A percentile compares a stretch with the other conserved stretches of the same genome.
phyloP scores from a whole-genome alignment of 2,329 filamentous ascomycete genomes.

The Helminthosporium solani region DNA sequence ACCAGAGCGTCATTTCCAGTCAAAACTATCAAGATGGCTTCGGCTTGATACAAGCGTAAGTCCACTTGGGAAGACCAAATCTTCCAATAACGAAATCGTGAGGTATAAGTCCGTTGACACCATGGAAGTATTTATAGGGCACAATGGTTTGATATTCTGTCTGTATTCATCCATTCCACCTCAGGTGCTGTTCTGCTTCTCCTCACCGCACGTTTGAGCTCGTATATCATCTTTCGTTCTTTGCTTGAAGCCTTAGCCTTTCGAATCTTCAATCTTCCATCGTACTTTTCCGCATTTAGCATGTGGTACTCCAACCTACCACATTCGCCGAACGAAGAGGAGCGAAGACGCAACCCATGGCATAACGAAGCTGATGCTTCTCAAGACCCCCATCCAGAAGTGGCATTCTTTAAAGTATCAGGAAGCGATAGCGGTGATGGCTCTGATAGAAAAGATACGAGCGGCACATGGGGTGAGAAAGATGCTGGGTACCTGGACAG shows the following conservation, averaged over 20 bases:
- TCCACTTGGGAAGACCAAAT: slow-evolving; percentile 1
- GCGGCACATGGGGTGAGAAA: slow-evolving; percentile 64
- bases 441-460: slow-evolving; percentile 35
- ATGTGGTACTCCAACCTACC: slow-evolving; percentile 9
- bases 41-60: neutral
- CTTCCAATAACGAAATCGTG: slow-evolving; percentile 1
- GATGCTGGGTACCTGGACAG: slow-evolving; percentile 58
- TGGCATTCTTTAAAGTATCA: slow-evolving; percentile 11
- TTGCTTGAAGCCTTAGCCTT: neutral
- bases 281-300: neutral
- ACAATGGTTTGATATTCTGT: neutral
- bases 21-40: neutral
- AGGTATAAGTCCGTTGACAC: slow-evolving; percentile 2
- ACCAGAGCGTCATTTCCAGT: neutral
- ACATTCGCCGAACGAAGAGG: slow-evolving; percentile 15
- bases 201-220: neutral
- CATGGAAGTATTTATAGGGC: slow-evolving; percentile 2
- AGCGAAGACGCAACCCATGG: slow-evolving; percentile 37
- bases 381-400: slow-evolving; percentile 20
- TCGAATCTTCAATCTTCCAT: neutral
- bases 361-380: slow-evolving; percentile 32
- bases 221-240: no score
- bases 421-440: slow-evolving; percentile 23
- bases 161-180: neutral
- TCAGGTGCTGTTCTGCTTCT: neutral